phyloP scores from a whole-genome alignment of 805 yeast species.

The Tetrapisispora namnaoensis region DNA sequence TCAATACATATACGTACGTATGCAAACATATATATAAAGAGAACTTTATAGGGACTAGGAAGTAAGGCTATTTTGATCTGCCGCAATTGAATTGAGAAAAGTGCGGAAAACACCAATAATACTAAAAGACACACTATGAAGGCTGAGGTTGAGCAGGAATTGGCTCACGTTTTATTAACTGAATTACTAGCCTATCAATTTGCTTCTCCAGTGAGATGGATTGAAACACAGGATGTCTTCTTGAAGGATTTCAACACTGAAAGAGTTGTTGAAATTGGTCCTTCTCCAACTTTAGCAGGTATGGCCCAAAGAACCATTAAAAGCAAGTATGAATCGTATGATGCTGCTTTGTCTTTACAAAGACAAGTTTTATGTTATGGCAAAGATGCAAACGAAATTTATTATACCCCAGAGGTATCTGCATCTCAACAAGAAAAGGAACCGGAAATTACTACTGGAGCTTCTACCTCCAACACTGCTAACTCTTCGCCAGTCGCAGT shows the following conservation, averaged over 20 bases:
- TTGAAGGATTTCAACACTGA: slow-evolving; percentile 90
- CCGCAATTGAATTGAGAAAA: neutral
- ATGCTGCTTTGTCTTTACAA: slow-evolving; percentile 79
- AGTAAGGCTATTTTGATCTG: neutral
- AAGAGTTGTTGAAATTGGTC: slow-evolving; percentile 96
- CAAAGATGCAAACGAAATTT: slow-evolving; percentile 91
- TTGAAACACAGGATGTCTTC: slow-evolving; percentile 97
- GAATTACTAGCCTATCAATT: slow-evolving; percentile 97
- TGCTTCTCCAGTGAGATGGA: slow-evolving; percentile 99
- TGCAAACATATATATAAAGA: too few species aligned
- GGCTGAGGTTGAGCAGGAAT: slow-evolving; percentile 95
- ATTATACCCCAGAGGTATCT: slow-evolving; percentile 78
- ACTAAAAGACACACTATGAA: slow-evolving; percentile 28
- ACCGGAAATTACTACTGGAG: slow-evolving; percentile 18
- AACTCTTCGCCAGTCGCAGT: slow-evolving; percentile 47
- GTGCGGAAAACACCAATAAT: too few species aligned
- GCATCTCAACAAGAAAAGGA: slow-evolving; percentile 28
- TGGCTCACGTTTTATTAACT: slow-evolving; percentile 87
- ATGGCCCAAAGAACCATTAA: slow-evolving; percentile 97
- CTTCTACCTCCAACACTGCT: slow-evolving; percentile 32
- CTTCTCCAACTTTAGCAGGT: slow-evolving; percentile 96
- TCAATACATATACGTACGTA: too few species aligned
- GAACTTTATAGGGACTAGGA: too few species aligned
- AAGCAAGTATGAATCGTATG: slow-evolving; percentile 88
- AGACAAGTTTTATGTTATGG: slow-evolving; percentile 94